phyloP scores from a whole-genome alignment of 805 yeast genomes.

The Spathaspora passalidarum region DNA sequence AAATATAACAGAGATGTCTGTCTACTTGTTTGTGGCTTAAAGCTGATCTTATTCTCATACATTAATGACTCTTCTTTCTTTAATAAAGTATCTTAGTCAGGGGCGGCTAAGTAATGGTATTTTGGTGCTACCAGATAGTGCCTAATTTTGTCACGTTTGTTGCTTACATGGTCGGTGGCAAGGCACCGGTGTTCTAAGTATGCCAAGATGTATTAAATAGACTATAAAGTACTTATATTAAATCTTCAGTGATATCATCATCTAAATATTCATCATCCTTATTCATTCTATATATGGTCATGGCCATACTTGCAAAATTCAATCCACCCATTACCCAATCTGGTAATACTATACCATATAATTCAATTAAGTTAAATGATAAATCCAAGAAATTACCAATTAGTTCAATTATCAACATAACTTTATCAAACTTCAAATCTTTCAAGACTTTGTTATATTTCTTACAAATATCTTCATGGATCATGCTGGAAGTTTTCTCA shows the following conservation, averaged over 20 bases:
- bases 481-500: conserved; percentile 16
- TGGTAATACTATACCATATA: conserved; percentile 33
- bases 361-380: conserved; percentile 37
- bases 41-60: too few relatives aligned
- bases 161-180: too few relatives aligned
- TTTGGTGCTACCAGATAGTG: too few relatives aligned
- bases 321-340: conserved; percentile 41
- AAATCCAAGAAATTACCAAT: conserved; percentile 42
- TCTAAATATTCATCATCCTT: conserved; percentile 45
- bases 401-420: conserved; percentile 39
- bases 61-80: too few relatives aligned
- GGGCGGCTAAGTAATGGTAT: too few relatives aligned
- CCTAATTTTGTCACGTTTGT: too few relatives aligned
- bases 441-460: conserved; percentile 39
- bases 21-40: too few relatives aligned
- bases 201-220: neutral
- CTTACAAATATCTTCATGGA: conserved; percentile 23
- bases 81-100: too few relatives aligned
- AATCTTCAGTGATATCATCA: conserved; percentile 41
- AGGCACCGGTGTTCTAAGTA: too few relatives aligned
- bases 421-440: conserved; percentile 41
- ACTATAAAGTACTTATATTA: conserved; percentile 18
- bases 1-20: too few relatives aligned
- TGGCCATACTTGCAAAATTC: conserved; percentile 41
- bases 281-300: conserved; percentile 49